phyloP scores from a whole-genome alignment of 805 yeast species.

The Candida incommunis region DNA sequence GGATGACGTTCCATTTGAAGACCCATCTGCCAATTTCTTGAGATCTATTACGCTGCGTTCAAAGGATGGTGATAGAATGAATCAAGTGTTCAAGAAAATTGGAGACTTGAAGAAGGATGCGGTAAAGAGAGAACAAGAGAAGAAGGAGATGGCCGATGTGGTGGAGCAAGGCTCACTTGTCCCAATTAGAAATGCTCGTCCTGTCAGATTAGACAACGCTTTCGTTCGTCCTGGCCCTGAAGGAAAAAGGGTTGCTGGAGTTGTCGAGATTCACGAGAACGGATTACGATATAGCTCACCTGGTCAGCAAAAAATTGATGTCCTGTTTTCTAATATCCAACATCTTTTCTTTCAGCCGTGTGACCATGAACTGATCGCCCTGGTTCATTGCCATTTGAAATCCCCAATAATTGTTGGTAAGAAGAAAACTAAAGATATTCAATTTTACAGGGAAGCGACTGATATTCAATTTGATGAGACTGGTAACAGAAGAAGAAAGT shows the following conservation, averaged over 20 bases:
- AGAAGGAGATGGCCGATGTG: conserved; percentile 85
- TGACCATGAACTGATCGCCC: conserved; percentile 83
- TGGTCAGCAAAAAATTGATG: conserved; percentile 76
- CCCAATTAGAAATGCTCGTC: conserved; percentile 71
- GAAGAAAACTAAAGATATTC: conserved; percentile 88
- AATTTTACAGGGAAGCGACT: conserved; percentile 91
- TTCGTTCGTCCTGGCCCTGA: conserved; percentile 94
- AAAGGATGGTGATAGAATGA: conserved; percentile 79
- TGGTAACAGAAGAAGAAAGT: conserved; percentile 77
- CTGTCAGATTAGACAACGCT: conserved; percentile 75
- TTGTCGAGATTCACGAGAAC: conserved; percentile 82
- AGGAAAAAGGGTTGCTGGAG: conserved; percentile 89
- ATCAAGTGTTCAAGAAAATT: conserved; percentile 78
- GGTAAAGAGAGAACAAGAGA: conserved; percentile 79
- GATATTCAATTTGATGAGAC: conserved; percentile 96
- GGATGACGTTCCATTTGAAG: conserved; percentile 83
- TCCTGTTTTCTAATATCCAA: conserved; percentile 78
- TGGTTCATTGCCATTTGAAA: conserved; percentile 85
- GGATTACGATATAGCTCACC: conserved; percentile 91
- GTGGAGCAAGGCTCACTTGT: conserved; percentile 80
- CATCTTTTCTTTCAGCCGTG: conserved; percentile 93
- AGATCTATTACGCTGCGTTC: conserved; percentile 81
- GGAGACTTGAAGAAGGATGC: conserved; percentile 87
- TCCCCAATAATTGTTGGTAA: conserved; percentile 92
- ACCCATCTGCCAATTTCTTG: conserved; percentile 73